Percentiles rank a stretch among this genome's conserved stretches.
Evolutionary conservation across 805 yeast genomes (phyloP).

Genomic region (Debaryomyces maramus): DNA sequence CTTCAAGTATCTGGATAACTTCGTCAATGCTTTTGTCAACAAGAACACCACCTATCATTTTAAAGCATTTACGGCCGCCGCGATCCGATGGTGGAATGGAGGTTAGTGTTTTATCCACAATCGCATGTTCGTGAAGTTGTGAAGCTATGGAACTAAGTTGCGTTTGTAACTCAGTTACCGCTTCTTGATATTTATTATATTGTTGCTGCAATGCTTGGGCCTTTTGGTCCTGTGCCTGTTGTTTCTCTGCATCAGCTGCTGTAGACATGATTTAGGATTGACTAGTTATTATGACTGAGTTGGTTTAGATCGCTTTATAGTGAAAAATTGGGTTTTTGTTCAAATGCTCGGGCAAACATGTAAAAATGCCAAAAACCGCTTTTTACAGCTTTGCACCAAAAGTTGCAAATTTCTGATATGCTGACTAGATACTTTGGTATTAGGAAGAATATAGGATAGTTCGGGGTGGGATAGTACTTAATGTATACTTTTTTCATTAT

Average conservation of each 20-base stretch:
- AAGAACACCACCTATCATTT: conserved; percentile 92
- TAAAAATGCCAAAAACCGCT: too few species aligned
- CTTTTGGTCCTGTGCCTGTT: conserved; percentile 28
- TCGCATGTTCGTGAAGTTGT: conserved; percentile 39
- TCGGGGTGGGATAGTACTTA: too few species aligned
- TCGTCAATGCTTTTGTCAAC: conserved; percentile 82
- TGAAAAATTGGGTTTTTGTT: too few species aligned
- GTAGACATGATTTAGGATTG: conserved; percentile 6
- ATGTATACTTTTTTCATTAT: too few species aligned
- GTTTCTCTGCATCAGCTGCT: conserved; percentile 13
- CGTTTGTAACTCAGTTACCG: conserved; percentile 37
- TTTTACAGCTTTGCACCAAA: too few species aligned
- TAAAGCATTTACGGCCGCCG: conserved; percentile 71
- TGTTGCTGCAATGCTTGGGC: conserved; percentile 43
- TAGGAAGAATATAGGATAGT: too few species aligned
- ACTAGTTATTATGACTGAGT: too few species aligned
- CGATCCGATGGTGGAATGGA: conserved; percentile 35
- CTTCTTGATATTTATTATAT: conserved; percentile 41
- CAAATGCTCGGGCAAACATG: too few species aligned
- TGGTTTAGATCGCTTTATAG: too few species aligned
- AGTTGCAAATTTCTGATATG: too few species aligned
- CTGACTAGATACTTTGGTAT: too few species aligned
- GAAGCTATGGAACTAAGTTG: conserved; percentile 36
- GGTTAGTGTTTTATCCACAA: conserved; percentile 42
- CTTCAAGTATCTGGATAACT: conserved; percentile 43